Percentiles rank a stretch among this genome's conserved stretches.
These are phyloP conservation scores for Wallacemonas sp. DNA, from an alignment of 208 protist genomes.

Conservation along the genomic window DNA sequence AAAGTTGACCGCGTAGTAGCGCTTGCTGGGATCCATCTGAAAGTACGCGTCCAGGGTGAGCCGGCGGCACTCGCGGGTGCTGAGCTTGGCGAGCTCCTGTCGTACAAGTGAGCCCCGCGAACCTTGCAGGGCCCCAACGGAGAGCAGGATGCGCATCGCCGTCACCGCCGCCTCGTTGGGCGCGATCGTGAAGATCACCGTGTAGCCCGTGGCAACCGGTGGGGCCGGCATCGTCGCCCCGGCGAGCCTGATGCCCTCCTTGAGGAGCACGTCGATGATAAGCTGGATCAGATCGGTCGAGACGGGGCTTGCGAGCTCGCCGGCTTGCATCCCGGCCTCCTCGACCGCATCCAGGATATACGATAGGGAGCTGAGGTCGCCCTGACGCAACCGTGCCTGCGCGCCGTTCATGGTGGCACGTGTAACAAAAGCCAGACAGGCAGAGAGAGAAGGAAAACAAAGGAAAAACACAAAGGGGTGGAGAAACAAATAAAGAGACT, in stretches of 20 bases:
- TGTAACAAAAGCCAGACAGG: no score
- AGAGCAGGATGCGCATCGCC: conserved; percentile 40
- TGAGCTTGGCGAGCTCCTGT: conserved; percentile 27
- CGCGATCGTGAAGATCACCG: not conserved
- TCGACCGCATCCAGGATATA: conserved; percentile 45
- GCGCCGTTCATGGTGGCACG: conserved; percentile 33
- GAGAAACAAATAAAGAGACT: not conserved
- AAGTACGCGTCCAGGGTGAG: conserved; percentile 69
- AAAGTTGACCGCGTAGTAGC: conserved; percentile 46
- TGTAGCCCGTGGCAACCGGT: not conserved
- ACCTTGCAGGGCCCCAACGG: conserved; percentile 20
- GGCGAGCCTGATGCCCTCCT: conserved; percentile 28
- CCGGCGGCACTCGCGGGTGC: conserved; percentile 41
- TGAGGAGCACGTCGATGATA: conserved; percentile 38
- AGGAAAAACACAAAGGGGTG: not conserved
- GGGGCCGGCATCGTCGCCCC: not conserved
- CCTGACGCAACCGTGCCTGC: conserved; percentile 29
- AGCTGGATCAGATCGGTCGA: conserved; percentile 13
- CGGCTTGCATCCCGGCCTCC: conserved; percentile 11
- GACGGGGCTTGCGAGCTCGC: not conserved
- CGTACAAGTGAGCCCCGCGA: conserved; percentile 24
- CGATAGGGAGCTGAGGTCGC: conserved; percentile 37
- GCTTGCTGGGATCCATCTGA: conserved; percentile 11
- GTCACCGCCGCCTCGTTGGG: conserved; percentile 29
- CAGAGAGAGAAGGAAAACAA: conserved; percentile 16